Evolutionary conservation across 2,329 filamentous ascomycete species (phyloP), one percentile per base, ranked within the genome.

Genomic region (Microdochium paspali): DNA sequence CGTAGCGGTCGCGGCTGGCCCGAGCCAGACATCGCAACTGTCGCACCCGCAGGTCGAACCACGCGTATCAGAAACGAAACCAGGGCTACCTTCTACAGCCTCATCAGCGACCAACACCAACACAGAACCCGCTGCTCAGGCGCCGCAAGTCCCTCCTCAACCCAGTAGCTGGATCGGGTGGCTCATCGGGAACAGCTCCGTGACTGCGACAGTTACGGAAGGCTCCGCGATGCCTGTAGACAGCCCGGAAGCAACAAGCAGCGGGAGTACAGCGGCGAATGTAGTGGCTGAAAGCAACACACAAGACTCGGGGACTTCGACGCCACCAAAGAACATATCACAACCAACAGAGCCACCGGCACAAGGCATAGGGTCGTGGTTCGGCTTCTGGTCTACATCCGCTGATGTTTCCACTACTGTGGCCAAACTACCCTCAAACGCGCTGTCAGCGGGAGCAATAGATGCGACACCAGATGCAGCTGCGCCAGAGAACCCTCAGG

Each of bases 381-480:
- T 68, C 47, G 61, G 64, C 28, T 56, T 59, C 26, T 68, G 65
- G 65, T 40, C 59, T 24, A 55, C 56, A 35, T 51, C 54, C 15
- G 35, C 50, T 5, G 47, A 50, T 6, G 26, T 56, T 4, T 46
- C 56, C 10, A 18, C 54, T 12, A n/a, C n/a, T n/a, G n/a, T n/a
- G n/a, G n/a, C n/a, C n/a, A n/a, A n/a, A n/a, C n/a, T n/a, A n/a
- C n/a, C n/a, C n/a, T n/a, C n/a, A n/a, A n/a, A n/a, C n/a, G n/a
- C n/a, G 48, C 52, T 21, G 45, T 46, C 9, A 24, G 50, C 2
- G 46, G 44, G 10, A 50, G 53, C 44, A 30, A n/a, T n/a, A n/a
- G n/a, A n/a, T n/a, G n/a, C n/a, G n/a, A n/a, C n/a, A n/a, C n/a
- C n/a, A n/a, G n/a, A n/a, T n/a, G n/a, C n/a, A 18, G 18, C 15